These are phyloP conservation scores for Chlorokybus atmophyticus DNA, from an alignment of 139 green algal species.

Conservation along the genomic window DNA sequence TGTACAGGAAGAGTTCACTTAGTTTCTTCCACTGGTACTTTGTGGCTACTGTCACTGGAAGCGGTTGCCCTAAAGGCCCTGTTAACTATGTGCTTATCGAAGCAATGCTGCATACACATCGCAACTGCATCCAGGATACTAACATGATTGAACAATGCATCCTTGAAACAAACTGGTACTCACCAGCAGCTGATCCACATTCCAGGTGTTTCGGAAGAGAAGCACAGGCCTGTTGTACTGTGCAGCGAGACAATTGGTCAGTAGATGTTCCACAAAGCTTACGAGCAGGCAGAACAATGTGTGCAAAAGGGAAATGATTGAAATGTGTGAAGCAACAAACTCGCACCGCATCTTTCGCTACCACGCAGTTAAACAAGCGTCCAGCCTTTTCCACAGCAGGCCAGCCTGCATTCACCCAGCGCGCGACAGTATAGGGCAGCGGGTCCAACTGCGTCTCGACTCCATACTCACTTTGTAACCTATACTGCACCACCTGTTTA, in stretches of 20 bases:
- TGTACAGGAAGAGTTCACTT: too few relatives aligned
- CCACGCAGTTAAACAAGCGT: conserved; percentile 51
- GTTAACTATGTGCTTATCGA: too few relatives aligned
- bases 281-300: too few relatives aligned
- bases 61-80: too few relatives aligned
- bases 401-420: conserved; percentile 45
- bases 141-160: too few relatives aligned
- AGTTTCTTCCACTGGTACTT: too few relatives aligned
- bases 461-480: conserved; percentile 49
- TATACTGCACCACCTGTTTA: conserved; percentile 30
- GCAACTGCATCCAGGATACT: too few relatives aligned
- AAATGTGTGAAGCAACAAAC: neutral
- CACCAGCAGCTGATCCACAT: conserved; percentile 39
- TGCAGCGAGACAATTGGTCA: too few relatives aligned
- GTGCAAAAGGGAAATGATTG: neutral
- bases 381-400: conserved; percentile 37
- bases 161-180: too few relatives aligned
- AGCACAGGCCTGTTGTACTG: conserved; percentile 50
- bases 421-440: conserved; percentile 38
- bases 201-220: conserved; percentile 60
- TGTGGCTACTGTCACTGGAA: too few relatives aligned
- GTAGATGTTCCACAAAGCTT: too few relatives aligned
- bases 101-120: too few relatives aligned
- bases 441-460: conserved; percentile 58
- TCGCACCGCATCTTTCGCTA: conserved; percentile 45